Evolutionary conservation across 768 basidiomycete genomes (phyloP), one percentile per base, ranked within the genome.

Genomic region (Suillus cothurnatus): DNA sequence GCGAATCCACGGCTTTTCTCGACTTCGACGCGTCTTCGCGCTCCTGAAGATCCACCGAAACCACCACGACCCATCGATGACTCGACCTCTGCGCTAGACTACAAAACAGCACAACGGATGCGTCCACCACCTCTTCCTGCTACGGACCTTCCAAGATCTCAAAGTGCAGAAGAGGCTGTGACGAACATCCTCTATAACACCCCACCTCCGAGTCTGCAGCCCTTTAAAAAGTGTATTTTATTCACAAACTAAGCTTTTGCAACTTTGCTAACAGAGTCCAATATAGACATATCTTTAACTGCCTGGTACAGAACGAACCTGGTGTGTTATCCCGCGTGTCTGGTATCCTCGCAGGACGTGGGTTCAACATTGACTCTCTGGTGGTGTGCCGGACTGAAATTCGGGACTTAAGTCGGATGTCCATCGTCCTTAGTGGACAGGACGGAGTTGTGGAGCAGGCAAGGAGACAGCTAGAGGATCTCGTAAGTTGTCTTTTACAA

Each of bases 331-430:
- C 97, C 34, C 91, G 97, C 71, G 95, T 99, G 4, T 97, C 97
- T 7, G 97, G 97, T 62, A 98, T 97, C 72, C 85, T 99, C 28
- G 97, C 97, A 23, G 97, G 94, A 49, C 85, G 97, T 69, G 97
- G 97, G 5, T 97, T 99, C 84, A 99, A 99, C 82, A 93, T 97
- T 76, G 97, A 99, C 79, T 98, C 97, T 6, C 83, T 99, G 67
- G 97, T 99, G 71, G 97, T 99, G 31, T 99, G 97, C 79, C 87
- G 93, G 61, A 99, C 97, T 43, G 97, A 99, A 79, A 94, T 99
- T 68, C 89, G 94, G 64, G 97, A 99, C 82, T 82, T 99, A 60
- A 93, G 91, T 81, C 88, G 97, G 49, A 99, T 99, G 97, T 97
- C 94, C 74, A 94, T 99, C 77, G 95, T 98, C 69, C 84, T 99